Base-by-base conservation (phyloP, 768 basidiomycete species). In the Botryobasidium botryosum region DNA sequence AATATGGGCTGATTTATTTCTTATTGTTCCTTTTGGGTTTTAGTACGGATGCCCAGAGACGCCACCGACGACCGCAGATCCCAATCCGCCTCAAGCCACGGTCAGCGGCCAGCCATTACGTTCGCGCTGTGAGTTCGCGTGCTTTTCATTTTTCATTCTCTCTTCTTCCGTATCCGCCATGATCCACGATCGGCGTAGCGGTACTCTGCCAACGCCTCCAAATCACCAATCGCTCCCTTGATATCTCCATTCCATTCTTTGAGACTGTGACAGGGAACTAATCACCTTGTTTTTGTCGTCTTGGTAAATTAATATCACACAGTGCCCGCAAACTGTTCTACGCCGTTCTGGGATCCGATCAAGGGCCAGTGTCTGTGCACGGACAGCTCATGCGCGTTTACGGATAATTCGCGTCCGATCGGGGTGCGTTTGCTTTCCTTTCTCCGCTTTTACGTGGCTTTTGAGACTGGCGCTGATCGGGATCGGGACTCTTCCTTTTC, bases 281-380 rank as follows among this genome's bases (percentile, higher is more conserved):
- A 2, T 27, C 13, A 13, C 15, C 7, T 17, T 40, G 15, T 17
- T 6, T 23, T 2, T 23, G 18, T 45, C 24, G 6, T 6, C 17
- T 35, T 26, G 44, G 18, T 18, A 33, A n/a, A 18, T 44, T 41
- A 17, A n/a, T 29, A 12, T 39, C 6, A 1, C 21, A 7, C 48
- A 79, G 77, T 82, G 2, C 72, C 79, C 20, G 46, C 66, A 18
- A 79, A 79, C 61, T 83, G 80, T 59, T 76, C 77, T 3, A 83
- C 79, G 7, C 68, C 77, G 3, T 85, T 79, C 68, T 84, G 79
- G 79, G 81, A 85, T 57, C 83, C 83, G 2, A 68, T 83, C 41
- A 64, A 51, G 23, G 75, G 72, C 52, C 60, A 65, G 29, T 85
- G 83, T 51, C 60, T 76, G 42, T 85, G 81, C 60, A 68, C 60